These are phyloP conservation scores for Eleusine coracana DNA, from an alignment of 176 grass and related monocot genomes.

Conservation along the genomic window DNA sequence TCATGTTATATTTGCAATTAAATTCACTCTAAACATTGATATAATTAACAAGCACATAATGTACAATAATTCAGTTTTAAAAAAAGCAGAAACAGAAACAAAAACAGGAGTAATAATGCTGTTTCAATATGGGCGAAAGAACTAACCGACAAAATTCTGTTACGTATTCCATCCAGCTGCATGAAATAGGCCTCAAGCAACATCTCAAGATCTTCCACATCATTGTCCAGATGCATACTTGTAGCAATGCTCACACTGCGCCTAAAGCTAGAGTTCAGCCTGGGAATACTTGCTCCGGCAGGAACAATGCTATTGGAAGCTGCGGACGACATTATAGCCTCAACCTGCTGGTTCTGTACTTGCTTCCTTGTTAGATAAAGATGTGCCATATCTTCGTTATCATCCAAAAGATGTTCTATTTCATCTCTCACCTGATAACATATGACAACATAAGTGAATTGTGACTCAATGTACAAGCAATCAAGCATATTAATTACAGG, in stretches of 20 bases:
- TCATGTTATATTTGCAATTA: not conserved
- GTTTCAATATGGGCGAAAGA: slow-evolving; percentile 16
- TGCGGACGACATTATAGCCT: slow-evolving; percentile 76
- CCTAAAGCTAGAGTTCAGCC: slow-evolving; percentile 64
- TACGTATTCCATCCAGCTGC: slow-evolving; percentile 96
- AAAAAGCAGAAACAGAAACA: slow-evolving; percentile 10
- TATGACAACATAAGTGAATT: not conserved
- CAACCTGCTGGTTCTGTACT: slow-evolving; percentile 86
- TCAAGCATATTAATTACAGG: not conserved
- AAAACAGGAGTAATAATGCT: not conserved
- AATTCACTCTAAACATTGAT: not conserved
- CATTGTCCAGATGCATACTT: slow-evolving; percentile 86
- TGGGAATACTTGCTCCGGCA: slow-evolving; percentile 49
- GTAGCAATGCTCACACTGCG: slow-evolving; percentile 79
- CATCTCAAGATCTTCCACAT: slow-evolving; percentile 98
- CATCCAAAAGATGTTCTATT: slow-evolving; percentile 99
- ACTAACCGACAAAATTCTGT: slow-evolving; percentile 98
- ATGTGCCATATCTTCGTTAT: slow-evolving; percentile 95
- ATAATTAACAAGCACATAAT: not conserved
- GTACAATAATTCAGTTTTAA: not conserved
- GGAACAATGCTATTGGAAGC: slow-evolving; percentile 81
- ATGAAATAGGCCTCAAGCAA: slow-evolving; percentile 99
- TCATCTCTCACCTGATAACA: slow-evolving; percentile 87
- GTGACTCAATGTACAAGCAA: not conserved
- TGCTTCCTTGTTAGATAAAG: slow-evolving; percentile 97